Base-by-base conservation (phyloP, 768 basidiomycete genomes). In the Leucogyrophana mollusca region DNA sequence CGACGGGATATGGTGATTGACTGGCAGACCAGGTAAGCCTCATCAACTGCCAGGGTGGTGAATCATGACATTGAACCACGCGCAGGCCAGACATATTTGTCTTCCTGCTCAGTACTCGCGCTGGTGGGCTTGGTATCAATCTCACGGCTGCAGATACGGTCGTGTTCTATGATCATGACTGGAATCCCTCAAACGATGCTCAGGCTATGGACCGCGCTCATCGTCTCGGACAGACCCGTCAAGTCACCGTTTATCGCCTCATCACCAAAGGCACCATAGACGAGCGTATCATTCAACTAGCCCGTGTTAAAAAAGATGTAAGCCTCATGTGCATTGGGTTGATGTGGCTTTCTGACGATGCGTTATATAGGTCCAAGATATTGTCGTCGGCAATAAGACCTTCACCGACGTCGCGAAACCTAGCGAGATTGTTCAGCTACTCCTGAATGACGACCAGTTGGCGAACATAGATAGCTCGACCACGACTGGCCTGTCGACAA, bases 201-300 rank as follows among this genome's bases (percentile, higher is more conserved):
- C 94, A 97, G 63, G 94, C 94, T 11, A 97, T 97, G 94, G 94
- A 96, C 59, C 89, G 94, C 54, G 94, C 94, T 13, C 94, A 97
- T 70, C 90, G 94, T 55, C 78, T 97, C 11, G 94, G 94, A 23
- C 94, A 97, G 67, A 97, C 94, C 5, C 87, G 92, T 37, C 94
- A 97, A 70, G 94, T 97, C 46, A 97, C 94, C 2, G 94, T 97
- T 8, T 97, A 96, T 64, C 86, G 94, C 14, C 73, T 97, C 40
- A 93, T 96, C 58, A 96, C 94, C 3, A 87, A 78, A 66, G 93
- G 91, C 10, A 95, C 92, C 1, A 94, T 95, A 55, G 93, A 99
- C 61, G 95, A 99, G 67, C 90, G 96, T 3, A 99, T 99, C 56
- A 81, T 99, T 17, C 91, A 95, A 66, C 75, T 99, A 43, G 94